These are phyloP conservation scores for Saccharomyces eubayanus DNA, from an alignment of 805 yeast species.

Conservation along the genomic window DNA sequence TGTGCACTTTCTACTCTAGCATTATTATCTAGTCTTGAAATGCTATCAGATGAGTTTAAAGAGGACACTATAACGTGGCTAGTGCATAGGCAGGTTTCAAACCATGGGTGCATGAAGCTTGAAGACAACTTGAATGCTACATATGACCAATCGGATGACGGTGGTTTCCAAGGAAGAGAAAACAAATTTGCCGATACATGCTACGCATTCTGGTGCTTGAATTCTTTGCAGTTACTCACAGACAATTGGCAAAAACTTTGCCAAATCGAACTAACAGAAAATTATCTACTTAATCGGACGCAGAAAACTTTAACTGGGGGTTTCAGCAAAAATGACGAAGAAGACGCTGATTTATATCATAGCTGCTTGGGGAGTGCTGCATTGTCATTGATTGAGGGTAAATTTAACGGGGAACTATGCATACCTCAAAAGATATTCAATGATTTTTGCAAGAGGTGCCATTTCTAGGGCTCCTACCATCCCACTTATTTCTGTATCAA, in stretches of 20 bases:
- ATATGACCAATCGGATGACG: conserved; percentile 45
- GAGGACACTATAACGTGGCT: conserved; percentile 48
- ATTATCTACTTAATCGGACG: conserved; percentile 45
- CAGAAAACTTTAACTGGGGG: conserved; percentile 69
- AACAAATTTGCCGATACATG: conserved; percentile 83
- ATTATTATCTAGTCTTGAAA: conserved; percentile 31
- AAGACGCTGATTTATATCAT: conserved; percentile 66
- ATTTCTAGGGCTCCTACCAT: background rate
- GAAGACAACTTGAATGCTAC: conserved; percentile 27
- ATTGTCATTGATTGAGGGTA: conserved; percentile 33
- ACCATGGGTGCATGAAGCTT: conserved; percentile 12
- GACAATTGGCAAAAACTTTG: conserved; percentile 10
- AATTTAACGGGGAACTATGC: conserved; percentile 26
- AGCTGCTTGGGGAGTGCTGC: conserved; percentile 54
- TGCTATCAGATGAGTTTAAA: conserved; percentile 22
- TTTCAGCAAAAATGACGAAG: conserved; percentile 56
- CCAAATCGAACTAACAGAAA: conserved; percentile 23
- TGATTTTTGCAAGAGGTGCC: background rate
- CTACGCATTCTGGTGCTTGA: conserved; percentile 77
- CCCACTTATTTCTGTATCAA: background rate
- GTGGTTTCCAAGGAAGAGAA: conserved; percentile 83
- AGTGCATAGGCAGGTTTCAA: conserved; percentile 47
- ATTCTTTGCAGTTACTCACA: conserved; percentile 42
- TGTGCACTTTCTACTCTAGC: conserved; percentile 65
- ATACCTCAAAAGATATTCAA: conserved; percentile 12